Evolutionary conservation across 495 filamentous ascomycete genomes (phyloP).

Genomic region (Trypethelium eluteriae): DNA sequence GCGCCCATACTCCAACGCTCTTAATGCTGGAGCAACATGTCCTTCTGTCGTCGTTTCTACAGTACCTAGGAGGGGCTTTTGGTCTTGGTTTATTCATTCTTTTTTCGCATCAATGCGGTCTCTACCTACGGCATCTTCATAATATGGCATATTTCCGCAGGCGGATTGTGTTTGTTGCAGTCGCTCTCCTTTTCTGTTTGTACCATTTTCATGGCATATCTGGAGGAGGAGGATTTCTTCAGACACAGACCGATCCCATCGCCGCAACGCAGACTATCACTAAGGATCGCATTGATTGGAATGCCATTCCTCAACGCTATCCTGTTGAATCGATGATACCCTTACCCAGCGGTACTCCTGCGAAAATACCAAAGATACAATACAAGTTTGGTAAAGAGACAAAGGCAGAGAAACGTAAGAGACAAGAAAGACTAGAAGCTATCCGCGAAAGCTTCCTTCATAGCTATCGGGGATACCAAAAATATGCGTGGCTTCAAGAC

Average conservation of each 20-base stretch:
- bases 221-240: neutral
- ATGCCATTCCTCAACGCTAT: conserved; percentile 19
- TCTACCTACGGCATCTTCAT: neutral
- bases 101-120: conserved; percentile 4
- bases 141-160: conserved; percentile 6
- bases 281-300: conserved; percentile 19
- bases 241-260: neutral
- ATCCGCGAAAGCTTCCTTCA: conserved; percentile 62
- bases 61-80: neutral
- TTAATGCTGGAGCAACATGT: conserved; percentile 7
- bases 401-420: conserved; percentile 37
- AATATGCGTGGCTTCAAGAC: conserved; percentile 71
- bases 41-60: neutral
- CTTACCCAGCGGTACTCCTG: conserved; percentile 17
- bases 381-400: conserved; percentile 41
- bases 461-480: conserved; percentile 68
- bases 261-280: neutral
- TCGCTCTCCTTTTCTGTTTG: conserved; percentile 6
- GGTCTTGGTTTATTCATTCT: neutral
- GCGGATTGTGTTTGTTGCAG: conserved; percentile 5
- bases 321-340: conserved; percentile 20
- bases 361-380: conserved; percentile 23
- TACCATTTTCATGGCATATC: neutral
- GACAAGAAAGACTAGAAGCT: conserved; percentile 45
- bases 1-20: neutral